A percentile compares a stretch with the other conserved stretches of the same genome.
phyloP scores from a whole-genome alignment of 2,329 filamentous ascomycete species.

The Alternaria longipes region DNA sequence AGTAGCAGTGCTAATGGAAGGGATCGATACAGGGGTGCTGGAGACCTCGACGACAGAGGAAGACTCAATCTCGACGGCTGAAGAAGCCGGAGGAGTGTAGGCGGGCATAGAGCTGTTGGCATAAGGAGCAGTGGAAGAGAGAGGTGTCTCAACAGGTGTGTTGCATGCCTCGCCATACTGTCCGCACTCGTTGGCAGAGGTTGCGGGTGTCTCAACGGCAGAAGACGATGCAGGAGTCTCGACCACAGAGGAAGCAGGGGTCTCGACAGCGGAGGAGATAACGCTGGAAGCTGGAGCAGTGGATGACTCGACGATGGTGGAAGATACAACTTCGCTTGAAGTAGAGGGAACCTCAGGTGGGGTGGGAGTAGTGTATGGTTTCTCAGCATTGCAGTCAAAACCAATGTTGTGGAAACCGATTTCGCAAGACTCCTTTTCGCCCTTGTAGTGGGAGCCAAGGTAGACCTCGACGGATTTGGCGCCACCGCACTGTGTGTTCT shows the following conservation, averaged over 20 bases:
- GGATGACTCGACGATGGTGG: conserved; percentile 3
- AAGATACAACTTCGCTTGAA: conserved; percentile 18
- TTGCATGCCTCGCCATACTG: conserved; percentile 7
- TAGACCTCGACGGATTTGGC: conserved; percentile 80
- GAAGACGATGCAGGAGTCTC: conserved; percentile 12
- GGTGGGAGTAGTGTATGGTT: conserved; percentile 33
- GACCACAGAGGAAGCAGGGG: conserved; percentile 1
- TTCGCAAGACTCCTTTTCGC: conserved; percentile 67
- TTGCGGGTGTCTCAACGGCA: conserved; percentile 15
- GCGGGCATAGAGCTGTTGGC: conserved; percentile 30
- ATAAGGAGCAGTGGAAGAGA: conserved; percentile 21
- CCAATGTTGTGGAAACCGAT: conserved; percentile 77
- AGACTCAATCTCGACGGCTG: conserved; percentile 3
- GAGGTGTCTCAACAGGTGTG: conserved; percentile 11
- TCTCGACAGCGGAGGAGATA: conserved; percentile 4
- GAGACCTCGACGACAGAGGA: conserved; percentile 9
- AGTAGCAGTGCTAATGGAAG: conserved; percentile 16
- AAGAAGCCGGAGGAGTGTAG: conserved; percentile 15
- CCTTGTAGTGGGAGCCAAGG: conserved; percentile 59
- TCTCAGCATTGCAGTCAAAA: conserved; percentile 71
- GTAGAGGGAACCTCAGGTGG: conserved; percentile 25
- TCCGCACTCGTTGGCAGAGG: conserved; percentile 10
- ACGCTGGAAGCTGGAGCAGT: conserved; percentile 12
- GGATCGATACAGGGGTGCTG: neutral
- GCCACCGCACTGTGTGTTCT: conserved; percentile 92